These are phyloP conservation scores for Amanita fuliginea DNA, from an alignment of 768 basidiomycete genomes.

Conservation along the genomic window DNA sequence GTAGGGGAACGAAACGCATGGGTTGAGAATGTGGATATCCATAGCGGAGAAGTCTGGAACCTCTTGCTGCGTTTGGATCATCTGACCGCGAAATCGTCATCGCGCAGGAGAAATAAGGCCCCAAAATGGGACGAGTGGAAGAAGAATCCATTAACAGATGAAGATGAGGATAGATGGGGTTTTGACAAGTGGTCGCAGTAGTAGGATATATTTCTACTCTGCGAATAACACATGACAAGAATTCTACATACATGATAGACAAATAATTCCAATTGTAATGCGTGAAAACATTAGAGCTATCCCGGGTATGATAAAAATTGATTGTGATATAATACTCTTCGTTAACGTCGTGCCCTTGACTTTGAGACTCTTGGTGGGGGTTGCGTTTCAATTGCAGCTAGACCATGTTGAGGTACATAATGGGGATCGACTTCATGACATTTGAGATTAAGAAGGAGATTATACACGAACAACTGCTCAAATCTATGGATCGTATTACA, in stretches of 20 bases:
- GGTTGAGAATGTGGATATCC: slow-evolving; percentile 36
- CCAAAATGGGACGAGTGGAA: slow-evolving; percentile 41
- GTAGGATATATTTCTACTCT: neutral
- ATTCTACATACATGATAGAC: slow-evolving; percentile 3
- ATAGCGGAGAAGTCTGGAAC: slow-evolving; percentile 38
- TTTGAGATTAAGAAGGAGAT: slow-evolving; percentile 70
- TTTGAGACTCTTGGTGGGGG: slow-evolving; percentile 38
- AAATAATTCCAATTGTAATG: slow-evolving; percentile 1
- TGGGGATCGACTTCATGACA: slow-evolving; percentile 66
- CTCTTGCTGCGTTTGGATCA: slow-evolving; percentile 15
- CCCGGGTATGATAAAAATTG: neutral
- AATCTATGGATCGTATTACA: slow-evolving; percentile 35
- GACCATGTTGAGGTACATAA: slow-evolving; percentile 72
- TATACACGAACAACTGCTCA: slow-evolving; percentile 82
- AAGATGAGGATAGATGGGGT: slow-evolving; percentile 29
- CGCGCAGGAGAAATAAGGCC: slow-evolving; percentile 4
- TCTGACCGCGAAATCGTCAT: slow-evolving; percentile 2
- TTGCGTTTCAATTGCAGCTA: slow-evolving; percentile 49
- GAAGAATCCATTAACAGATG: slow-evolving; percentile 16
- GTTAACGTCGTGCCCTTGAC: slow-evolving; percentile 39
- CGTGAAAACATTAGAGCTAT: slow-evolving; percentile 5
- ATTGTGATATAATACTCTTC: neutral
- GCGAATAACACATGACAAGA: neutral
- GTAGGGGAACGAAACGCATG: slow-evolving; percentile 43
- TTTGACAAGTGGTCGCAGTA: slow-evolving; percentile 36